Conservation (phyloP, 2,329 filamentous ascomycete genomes). For the Colletotrichum euphorbiae region DNA sequence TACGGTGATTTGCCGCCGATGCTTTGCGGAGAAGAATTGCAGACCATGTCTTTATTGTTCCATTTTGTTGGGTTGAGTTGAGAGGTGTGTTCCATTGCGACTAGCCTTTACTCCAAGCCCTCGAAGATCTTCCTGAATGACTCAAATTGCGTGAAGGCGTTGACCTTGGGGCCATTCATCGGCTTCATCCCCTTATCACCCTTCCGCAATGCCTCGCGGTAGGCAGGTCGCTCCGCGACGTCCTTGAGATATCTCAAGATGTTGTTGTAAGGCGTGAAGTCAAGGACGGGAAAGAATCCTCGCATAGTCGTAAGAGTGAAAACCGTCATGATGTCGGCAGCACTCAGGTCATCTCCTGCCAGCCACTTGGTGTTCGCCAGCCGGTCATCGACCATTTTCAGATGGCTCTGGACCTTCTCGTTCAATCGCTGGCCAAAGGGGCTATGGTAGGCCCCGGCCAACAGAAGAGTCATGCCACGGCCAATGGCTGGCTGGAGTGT, state of each 20-base stretch:
- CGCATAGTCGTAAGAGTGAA: conserved; percentile 72
- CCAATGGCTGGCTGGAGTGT: conserved; percentile 55
- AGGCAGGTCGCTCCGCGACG: conserved; percentile 57
- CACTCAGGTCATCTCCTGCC: conserved; percentile 71
- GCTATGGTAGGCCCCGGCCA: conserved; percentile 44
- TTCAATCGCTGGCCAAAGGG: conserved; percentile 19
- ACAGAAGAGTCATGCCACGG: conserved; percentile 48
- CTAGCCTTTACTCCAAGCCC: not conserved
- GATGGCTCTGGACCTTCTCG: conserved; percentile 5
- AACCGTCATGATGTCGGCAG: conserved; percentile 73
- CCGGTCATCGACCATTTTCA: conserved; percentile 59
- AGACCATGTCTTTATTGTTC: not conserved
- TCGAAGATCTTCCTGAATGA: conserved; percentile 1
- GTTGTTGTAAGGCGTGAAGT: conserved; percentile 54
- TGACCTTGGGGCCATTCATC: conserved; percentile 23
- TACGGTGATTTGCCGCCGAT: too few species aligned
- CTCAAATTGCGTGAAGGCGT: conserved; percentile 30
- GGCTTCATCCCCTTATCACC: conserved; percentile 59
- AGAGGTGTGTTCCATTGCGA: not conserved
- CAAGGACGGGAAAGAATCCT: conserved; percentile 57
- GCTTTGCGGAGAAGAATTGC: not conserved
- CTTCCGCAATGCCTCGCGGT: conserved; percentile 60
- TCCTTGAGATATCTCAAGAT: conserved; percentile 60
- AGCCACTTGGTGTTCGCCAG: conserved; percentile 64
- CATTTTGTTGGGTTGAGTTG: not conserved